A percentile compares a stretch with the other conserved stretches of the same genome.
Evolutionary conservation across 2,329 filamentous ascomycete genomes (phyloP).

Genomic region (Trichophyton schoenleinii): DNA sequence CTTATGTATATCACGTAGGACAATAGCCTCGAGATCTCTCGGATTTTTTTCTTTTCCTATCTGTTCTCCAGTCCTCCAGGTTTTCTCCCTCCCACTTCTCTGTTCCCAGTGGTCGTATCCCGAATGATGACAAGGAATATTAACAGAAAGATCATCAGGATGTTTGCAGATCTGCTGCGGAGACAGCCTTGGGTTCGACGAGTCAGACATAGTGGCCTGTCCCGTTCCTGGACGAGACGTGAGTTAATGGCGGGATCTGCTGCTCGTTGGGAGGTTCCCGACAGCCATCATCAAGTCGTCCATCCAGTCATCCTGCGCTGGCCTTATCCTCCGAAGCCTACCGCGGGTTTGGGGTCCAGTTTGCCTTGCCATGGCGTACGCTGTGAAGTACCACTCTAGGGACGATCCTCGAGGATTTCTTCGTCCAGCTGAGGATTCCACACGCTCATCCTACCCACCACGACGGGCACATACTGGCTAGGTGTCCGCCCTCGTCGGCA

Average conservation of each 20-base stretch:
- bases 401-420: neutral
- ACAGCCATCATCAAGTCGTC: too few relatives aligned
- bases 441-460: neutral
- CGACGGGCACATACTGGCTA: too few relatives aligned
- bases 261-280: neutral
- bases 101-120: neutral
- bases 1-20: neutral
- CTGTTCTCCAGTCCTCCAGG: neutral
- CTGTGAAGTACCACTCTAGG: neutral
- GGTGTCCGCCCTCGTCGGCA: too few relatives aligned
- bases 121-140: neutral
- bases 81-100: too few relatives aligned
- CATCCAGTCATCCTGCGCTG: neutral
- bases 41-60: neutral
- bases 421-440: neutral
- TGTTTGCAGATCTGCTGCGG: constrained; percentile 1
- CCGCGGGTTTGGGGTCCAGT: neutral
- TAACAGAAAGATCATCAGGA: neutral
- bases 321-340: neutral
- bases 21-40: neutral
- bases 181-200: neutral
- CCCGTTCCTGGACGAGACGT: neutral
- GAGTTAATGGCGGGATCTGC: neutral
- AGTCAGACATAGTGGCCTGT: neutral
- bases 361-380: neutral